phyloP scores from a whole-genome alignment of 2,329 filamentous ascomycete genomes.

The Tothia fuscella region DNA sequence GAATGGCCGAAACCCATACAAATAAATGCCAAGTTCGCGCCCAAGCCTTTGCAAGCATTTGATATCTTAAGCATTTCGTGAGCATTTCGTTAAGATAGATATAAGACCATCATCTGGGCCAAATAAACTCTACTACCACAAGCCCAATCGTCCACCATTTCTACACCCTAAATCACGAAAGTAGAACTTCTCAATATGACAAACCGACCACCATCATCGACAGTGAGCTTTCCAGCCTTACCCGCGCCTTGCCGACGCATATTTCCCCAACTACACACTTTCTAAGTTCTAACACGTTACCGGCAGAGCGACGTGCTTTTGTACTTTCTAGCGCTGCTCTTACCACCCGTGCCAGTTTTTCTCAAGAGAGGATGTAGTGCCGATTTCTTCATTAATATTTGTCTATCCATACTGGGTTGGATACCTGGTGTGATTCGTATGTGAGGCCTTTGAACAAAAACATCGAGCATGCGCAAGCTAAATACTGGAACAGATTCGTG shows the following conservation, averaged over 20 bases:
- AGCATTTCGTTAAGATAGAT: too few species aligned
- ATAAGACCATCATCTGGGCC: too few species aligned
- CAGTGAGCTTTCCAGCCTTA: neutral
- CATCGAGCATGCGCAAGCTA: neutral
- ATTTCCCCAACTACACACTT: neutral
- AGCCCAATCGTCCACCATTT: too few species aligned
- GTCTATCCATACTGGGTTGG: constrained; percentile 25
- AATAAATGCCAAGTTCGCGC: too few species aligned
- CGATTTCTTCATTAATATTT: constrained; percentile 31
- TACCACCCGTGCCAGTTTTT: constrained; percentile 30
- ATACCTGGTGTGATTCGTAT: constrained; percentile 19
- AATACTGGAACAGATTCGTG: constrained; percentile 6
- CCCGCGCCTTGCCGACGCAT: neutral
- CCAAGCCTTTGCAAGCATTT: too few species aligned
- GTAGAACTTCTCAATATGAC: neutral
- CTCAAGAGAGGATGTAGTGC: constrained; percentile 26
- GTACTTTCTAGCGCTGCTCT: constrained; percentile 22
- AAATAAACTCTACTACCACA: too few species aligned
- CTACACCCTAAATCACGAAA: neutral
- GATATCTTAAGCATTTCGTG: too few species aligned
- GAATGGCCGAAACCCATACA: too few species aligned
- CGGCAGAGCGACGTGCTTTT: constrained; percentile 18
- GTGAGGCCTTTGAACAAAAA: neutral
- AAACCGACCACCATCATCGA: constrained; percentile 8
- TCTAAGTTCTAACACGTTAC: neutral